Evolutionary conservation across 495 filamentous ascomycete species (phyloP).

Genomic region (Xylaria grammica): DNA sequence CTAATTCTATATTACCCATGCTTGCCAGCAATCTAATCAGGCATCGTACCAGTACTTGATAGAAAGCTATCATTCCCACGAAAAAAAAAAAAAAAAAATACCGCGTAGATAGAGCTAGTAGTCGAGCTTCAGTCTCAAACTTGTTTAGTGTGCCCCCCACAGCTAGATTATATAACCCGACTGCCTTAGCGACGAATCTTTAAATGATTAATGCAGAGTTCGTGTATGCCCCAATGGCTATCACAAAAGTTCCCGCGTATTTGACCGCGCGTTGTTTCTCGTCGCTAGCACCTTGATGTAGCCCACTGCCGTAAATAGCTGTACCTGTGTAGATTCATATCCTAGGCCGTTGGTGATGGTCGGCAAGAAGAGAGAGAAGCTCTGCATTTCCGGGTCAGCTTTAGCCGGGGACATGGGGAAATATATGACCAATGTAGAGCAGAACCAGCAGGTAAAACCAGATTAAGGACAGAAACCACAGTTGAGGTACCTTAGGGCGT

Average conservation of each 20-base stretch:
- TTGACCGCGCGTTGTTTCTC: slow-evolving; percentile 53
- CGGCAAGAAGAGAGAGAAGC: slow-evolving; percentile 47
- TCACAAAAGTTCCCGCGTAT: slow-evolving; percentile 64
- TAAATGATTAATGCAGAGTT: slow-evolving; percentile 60
- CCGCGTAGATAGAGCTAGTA: no score
- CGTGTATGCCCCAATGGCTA: slow-evolving; percentile 65
- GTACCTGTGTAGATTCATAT: slow-evolving; percentile 56
- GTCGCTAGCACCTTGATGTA: slow-evolving; percentile 62
- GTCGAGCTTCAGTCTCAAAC: no score
- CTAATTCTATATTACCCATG: no score
- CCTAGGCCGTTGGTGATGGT: slow-evolving; percentile 62
- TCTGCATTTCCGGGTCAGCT: slow-evolving; percentile 13
- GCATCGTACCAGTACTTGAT: no score
- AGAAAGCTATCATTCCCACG: slow-evolving; percentile 60
- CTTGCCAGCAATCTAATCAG: no score
- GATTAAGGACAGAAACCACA: slow-evolving; percentile 44
- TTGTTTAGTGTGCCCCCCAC: no score
- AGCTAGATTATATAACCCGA: no score
- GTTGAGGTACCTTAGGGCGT: slow-evolving; percentile 52
- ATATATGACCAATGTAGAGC: slow-evolving; percentile 33
- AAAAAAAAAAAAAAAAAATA: no score
- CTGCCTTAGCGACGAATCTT: no score
- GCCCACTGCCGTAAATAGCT: slow-evolving; percentile 59
- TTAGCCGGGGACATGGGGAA: neutral
- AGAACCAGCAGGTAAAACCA: slow-evolving; percentile 50